phyloP scores from a whole-genome alignment of 441 rosid genomes.

The Arabidopsis hybrid region DNA sequence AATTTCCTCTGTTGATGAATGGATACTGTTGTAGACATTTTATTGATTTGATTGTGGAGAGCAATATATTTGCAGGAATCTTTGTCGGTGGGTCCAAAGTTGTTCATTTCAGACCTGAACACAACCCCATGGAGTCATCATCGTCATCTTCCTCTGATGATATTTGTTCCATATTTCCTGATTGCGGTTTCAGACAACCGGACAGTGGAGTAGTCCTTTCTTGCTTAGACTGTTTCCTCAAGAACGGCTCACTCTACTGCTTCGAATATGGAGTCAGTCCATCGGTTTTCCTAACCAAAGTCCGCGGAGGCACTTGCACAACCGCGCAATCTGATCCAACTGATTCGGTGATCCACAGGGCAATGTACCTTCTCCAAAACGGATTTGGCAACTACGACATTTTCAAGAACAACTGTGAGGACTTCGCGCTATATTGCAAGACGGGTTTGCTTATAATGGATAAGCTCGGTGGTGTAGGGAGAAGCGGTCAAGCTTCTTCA shows the following conservation, averaged over 20 bases:
- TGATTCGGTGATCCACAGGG: constrained; percentile 74
- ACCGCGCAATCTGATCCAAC: constrained; percentile 76
- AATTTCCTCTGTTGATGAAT: not conserved
- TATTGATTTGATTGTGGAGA: constrained; percentile 7
- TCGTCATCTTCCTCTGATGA: constrained; percentile 46
- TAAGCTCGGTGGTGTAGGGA: constrained; percentile 73
- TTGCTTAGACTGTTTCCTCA: constrained; percentile 89
- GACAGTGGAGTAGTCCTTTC: constrained; percentile 88
- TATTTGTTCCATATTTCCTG: constrained; percentile 79
- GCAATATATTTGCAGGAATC: constrained; percentile 60
- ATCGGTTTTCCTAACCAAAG: constrained; percentile 76
- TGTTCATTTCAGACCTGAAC: constrained; percentile 88
- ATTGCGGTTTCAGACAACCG: constrained; percentile 92
- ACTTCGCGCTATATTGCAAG: constrained; percentile 90
- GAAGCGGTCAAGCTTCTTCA: constrained; percentile 97
- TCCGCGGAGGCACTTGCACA: constrained; percentile 95
- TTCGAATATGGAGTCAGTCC: constrained; percentile 87
- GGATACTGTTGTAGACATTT: constrained; percentile 14
- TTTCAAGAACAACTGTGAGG: constrained; percentile 94
- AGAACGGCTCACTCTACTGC: constrained; percentile 75
- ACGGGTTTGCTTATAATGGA: constrained; percentile 88
- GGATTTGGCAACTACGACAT: constrained; percentile 96
- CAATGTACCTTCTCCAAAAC: constrained; percentile 96
- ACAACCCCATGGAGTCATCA: constrained; percentile 44
- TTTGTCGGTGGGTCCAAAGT: constrained; percentile 98